Conservation (phyloP, 1,284 basidiomycete species). For the Exobasidium cylindrosporum region DNA sequence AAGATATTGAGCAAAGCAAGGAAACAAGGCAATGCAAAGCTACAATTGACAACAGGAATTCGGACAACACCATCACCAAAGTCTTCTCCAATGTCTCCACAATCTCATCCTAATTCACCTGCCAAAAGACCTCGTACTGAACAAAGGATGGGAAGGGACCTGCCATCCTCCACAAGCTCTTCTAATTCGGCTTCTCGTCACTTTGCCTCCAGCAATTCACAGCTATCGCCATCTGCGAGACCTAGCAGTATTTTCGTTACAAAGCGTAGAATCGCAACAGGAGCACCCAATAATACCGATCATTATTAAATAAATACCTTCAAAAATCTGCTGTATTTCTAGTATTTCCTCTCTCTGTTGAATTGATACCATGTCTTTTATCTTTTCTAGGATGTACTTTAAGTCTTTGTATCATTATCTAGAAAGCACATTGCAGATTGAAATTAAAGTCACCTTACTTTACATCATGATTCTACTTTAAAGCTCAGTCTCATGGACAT, state of each 20-base stretch:
- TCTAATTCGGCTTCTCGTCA: not conserved
- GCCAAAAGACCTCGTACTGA: not conserved
- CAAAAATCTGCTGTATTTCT: not conserved
- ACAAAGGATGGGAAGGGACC: not conserved
- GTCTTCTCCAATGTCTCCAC: not conserved
- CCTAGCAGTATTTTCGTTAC: not conserved
- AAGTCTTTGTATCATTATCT: not conserved
- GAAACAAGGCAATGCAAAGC: not conserved
- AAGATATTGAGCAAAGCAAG: slow-evolving; percentile 9
- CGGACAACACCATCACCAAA: not conserved
- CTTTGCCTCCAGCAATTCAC: not conserved
- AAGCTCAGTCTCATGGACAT: slow-evolving; percentile 62
- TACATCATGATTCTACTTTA: slow-evolving; percentile 21
- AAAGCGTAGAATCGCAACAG: not conserved
- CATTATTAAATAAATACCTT: not conserved
- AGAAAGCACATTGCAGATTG: not conserved
- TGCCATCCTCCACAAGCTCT: not conserved
- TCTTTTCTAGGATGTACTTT: no score
- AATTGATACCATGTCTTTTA: no score
- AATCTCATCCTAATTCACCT: not conserved
- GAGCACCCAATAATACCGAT: not conserved
- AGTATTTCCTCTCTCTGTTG: no score
- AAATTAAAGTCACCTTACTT: not conserved
- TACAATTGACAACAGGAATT: not conserved
- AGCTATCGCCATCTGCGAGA: not conserved